These are phyloP conservation scores for Scedosporium minutisporum DNA, from an alignment of 2,329 filamentous ascomycete genomes.

Conservation along the genomic window DNA sequence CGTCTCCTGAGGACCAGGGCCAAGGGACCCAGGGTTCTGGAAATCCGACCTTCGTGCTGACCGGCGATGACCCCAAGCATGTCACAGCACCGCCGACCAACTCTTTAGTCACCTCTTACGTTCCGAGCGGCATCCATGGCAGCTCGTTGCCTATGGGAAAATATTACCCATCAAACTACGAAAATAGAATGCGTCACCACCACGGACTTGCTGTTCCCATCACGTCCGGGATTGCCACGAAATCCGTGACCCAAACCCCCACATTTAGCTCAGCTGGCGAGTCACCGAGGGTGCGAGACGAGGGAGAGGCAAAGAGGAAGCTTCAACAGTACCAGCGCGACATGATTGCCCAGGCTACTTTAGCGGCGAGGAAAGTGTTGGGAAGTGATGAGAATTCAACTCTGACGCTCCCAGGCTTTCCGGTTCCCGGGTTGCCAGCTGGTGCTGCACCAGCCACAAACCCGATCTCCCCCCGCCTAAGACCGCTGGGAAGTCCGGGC, in stretches of 20 bases:
- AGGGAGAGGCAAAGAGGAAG: slow-evolving; percentile 38
- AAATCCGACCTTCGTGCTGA: not conserved
- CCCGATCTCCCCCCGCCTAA: slow-evolving; percentile 39
- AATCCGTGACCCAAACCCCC: slow-evolving; percentile 26
- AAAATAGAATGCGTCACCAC: slow-evolving; percentile 23
- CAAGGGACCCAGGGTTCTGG: not conserved
- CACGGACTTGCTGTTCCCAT: slow-evolving; percentile 14
- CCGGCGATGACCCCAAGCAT: not conserved
- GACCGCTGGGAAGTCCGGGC: slow-evolving; percentile 47
- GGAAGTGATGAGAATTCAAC: slow-evolving; percentile 13
- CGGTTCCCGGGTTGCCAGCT: not conserved
- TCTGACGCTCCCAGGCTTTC: not conserved
- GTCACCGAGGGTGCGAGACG: slow-evolving; percentile 8
- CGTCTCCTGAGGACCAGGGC: not conserved
- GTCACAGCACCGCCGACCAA: not conserved
- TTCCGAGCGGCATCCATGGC: slow-evolving; percentile 38
- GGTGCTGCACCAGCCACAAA: slow-evolving; percentile 17
- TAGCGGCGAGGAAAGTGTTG: slow-evolving; percentile 28
- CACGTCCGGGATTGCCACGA: slow-evolving; percentile 16
- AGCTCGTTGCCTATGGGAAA: slow-evolving; percentile 46
- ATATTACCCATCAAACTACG: slow-evolving; percentile 55
- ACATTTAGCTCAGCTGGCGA: not conserved
- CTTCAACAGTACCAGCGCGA: slow-evolving; percentile 51
- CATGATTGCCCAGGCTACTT: slow-evolving; percentile 48
- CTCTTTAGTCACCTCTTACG: slow-evolving; percentile 32